These are phyloP conservation scores for Fusarium subtropicale DNA, from an alignment of 2,329 filamentous ascomycete species.

Conservation along the genomic window DNA sequence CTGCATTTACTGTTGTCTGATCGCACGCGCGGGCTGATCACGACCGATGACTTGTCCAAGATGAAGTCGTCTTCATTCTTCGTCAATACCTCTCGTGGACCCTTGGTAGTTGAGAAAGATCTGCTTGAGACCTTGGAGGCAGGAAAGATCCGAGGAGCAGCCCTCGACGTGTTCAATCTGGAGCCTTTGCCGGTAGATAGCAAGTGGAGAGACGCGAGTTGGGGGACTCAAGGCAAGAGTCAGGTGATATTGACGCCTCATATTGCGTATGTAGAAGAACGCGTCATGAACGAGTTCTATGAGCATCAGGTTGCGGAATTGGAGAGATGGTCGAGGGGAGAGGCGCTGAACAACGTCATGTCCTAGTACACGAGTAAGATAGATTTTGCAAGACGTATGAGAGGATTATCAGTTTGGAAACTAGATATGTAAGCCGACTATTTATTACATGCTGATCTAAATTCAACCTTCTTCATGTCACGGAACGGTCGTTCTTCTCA, in stretches of 20 bases:
- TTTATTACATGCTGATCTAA: not conserved
- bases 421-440: too few relatives aligned
- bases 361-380: not conserved
- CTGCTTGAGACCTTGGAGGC: not conserved
- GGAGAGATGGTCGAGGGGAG: not conserved
- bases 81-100: constrained; percentile 2
- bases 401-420: too few relatives aligned
- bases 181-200: not conserved
- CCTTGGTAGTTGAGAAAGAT: not conserved
- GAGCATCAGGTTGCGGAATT: constrained; percentile 2
- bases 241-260: constrained; percentile 2
- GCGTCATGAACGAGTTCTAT: constrained; percentile 7
- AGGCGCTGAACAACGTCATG: not conserved
- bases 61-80: constrained; percentile 4
- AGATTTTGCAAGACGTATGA: not conserved
- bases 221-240: constrained; percentile 1
- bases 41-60: not conserved
- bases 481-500: too few relatives aligned
- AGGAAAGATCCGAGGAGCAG: constrained; percentile 1
- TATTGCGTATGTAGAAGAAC: constrained; percentile 1
- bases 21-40: not conserved
- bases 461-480: too few relatives aligned
- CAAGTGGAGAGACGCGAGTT: not conserved
- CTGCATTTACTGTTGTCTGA: constrained; percentile 1
- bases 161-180: constrained; percentile 1